Evolutionary conservation across 2,329 filamentous ascomycete genomes (phyloP), one percentile per base, ranked within the genome.

Genomic region (Didymellaceae sp.): DNA sequence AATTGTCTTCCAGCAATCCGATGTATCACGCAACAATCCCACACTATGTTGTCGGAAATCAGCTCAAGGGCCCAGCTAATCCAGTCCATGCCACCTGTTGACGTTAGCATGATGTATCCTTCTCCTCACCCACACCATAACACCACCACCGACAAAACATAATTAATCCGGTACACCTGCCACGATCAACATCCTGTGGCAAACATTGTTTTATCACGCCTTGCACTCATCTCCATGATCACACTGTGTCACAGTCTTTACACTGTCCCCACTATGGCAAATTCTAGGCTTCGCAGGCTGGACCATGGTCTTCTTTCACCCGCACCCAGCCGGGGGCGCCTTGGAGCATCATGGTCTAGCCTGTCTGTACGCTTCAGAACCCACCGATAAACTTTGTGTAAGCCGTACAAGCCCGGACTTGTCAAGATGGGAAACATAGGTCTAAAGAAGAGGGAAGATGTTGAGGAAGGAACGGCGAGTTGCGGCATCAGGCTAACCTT

Each of bases 401-500:
- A 38, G 37, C 21, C 21, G 25, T 13, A 42, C 21, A 21, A 33
- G 42, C 25, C 25, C 16, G 31, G 26, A 17, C 11, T 21, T 10
- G 22, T 18, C n/a, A n/a, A 24, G 37, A 5, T 22, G 7, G n/a
- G 16, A 14, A 11, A 14, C 7, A 3, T 8, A 25, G 26, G 26
- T n/a, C 38, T 37, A 18, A 37, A 24, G 22, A 8, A 25, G 14
- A n/a, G n/a, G 28, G 17, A 14, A 7, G 13, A 2, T 3, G 20
- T 21, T 17, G n/a, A 32, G 42, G 42, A 33, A 52, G 17, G 48
- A 52, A 33, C 32, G 21, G 43, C 42, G 43, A 52, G 16, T 10
- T 33, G n/a, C 48, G 48, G 48, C 48, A 24, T 25, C 38, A 30
- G 13, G 14, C n/a, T 10, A 17, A 25, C 20, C 10, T 24, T 32